phyloP scores from a whole-genome alignment of 2,329 filamentous ascomycete species.

The Emergomyces africanus region DNA sequence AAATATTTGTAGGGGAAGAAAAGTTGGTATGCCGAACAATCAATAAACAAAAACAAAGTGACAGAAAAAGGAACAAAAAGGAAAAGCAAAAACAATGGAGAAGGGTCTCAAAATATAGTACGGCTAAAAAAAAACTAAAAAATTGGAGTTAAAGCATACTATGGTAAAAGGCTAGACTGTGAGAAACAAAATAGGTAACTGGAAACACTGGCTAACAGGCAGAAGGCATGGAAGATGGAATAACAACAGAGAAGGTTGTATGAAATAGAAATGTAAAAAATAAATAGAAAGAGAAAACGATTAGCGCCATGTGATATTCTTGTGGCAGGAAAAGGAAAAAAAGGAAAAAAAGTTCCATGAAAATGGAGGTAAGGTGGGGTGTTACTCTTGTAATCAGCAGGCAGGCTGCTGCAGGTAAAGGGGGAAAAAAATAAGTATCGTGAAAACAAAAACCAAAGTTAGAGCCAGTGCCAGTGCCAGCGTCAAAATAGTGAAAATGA shows the following conservation, averaged over 20 bases:
- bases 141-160: background rate
- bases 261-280: background rate
- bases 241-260: background rate
- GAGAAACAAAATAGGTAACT: background rate
- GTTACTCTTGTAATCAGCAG: too few relatives aligned
- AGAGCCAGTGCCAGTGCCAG: background rate
- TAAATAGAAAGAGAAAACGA: background rate
- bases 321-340: background rate
- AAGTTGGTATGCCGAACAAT: background rate
- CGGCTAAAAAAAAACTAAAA: background rate
- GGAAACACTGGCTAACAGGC: background rate
- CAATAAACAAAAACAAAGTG: too few relatives aligned
- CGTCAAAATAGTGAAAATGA: background rate
- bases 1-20: background rate
- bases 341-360: background rate
- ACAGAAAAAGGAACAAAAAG: background rate
- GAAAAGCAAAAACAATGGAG: constrained; percentile 3
- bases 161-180: background rate
- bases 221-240: background rate
- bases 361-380: background rate
- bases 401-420: too few relatives aligned
- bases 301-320: background rate
- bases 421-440: background rate
- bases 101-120: background rate
- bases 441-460: background rate